Percentiles rank a stretch among this genome's conserved stretches.
phyloP scores from a whole-genome alignment of 73 alveolate species.

The Tetrahymena malaccensis region DNA sequence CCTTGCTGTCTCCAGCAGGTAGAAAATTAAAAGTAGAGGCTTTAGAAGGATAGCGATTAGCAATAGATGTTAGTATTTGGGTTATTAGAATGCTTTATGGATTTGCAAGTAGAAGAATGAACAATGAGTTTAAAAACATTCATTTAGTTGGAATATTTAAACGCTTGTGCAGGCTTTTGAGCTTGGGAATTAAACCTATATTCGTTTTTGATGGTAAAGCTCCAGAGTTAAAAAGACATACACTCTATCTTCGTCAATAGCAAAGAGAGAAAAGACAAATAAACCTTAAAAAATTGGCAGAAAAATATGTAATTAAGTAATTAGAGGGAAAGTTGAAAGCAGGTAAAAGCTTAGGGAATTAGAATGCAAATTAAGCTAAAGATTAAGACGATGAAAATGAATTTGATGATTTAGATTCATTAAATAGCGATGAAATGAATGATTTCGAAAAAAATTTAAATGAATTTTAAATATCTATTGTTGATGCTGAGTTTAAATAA shows the following conservation, averaged over 20 bases:
- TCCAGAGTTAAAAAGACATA: slow-evolving; percentile 56
- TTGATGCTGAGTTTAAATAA: neutral
- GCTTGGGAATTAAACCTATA: slow-evolving; percentile 72
- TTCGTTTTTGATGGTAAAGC: slow-evolving; percentile 80
- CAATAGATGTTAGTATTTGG: slow-evolving; percentile 77
- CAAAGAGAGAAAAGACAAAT: slow-evolving; percentile 16
- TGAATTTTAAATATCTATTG: neutral
- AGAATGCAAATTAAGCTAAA: neutral
- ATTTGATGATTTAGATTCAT: neutral
- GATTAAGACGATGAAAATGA: neutral
- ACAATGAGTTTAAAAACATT: slow-evolving; percentile 8
- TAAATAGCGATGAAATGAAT: neutral
- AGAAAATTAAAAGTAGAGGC: slow-evolving; percentile 54
- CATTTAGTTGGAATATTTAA: slow-evolving; percentile 61
- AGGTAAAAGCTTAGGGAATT: neutral
- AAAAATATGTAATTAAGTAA: slow-evolving; percentile 15
- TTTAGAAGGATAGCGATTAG: slow-evolving; percentile 59
- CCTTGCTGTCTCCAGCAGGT: slow-evolving; percentile 62
- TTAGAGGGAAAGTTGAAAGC: neutral
- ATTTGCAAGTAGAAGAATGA: slow-evolving; percentile 18
- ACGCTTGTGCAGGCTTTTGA: slow-evolving; percentile 56
- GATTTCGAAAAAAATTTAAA: neutral
- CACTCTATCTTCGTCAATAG: slow-evolving; percentile 41
- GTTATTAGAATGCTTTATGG: slow-evolving; percentile 53
- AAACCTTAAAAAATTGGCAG: slow-evolving; percentile 55